Conservation (phyloP, 768 basidiomycete genomes). For the Mycena olivaceomarginata region DNA sequence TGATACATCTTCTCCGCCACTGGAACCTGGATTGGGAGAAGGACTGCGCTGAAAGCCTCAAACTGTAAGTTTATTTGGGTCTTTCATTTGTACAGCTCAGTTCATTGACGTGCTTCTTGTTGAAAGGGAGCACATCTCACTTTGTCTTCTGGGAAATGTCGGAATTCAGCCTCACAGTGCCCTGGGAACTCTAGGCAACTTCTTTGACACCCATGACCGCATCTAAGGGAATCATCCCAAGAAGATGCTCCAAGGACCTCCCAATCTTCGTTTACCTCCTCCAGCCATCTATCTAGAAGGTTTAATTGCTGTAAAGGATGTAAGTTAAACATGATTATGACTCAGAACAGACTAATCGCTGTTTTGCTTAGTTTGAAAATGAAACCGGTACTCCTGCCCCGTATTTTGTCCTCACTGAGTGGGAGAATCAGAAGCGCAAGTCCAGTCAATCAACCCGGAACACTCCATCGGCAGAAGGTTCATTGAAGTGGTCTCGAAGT, state of each 20-base stretch:
- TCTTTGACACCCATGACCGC: too few relatives aligned
- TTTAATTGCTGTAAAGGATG: conserved; percentile 8
- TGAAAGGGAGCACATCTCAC: conserved; percentile 9
- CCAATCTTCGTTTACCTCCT: background rate
- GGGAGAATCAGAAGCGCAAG: conserved; percentile 18
- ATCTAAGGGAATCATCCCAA: background rate
- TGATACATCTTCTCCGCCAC: conserved; percentile 15
- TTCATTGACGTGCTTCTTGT: background rate
- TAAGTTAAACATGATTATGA: background rate
- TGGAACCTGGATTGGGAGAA: conserved; percentile 31
- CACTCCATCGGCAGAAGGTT: background rate
- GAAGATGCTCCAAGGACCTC: conserved; percentile 2
- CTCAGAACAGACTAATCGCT: too few relatives aligned
- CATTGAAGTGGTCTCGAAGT: conserved; percentile 5
- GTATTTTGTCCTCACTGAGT: conserved; percentile 20
- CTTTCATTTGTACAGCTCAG: background rate
- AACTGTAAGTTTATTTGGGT: background rate
- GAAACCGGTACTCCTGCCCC: conserved; percentile 9
- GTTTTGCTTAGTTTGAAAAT: background rate
- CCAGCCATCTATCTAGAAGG: conserved; percentile 18
- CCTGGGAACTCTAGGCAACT: conserved; percentile 1
- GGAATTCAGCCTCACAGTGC: conserved; percentile 11
- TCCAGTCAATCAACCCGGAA: background rate
- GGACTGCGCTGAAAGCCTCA: conserved; percentile 37
- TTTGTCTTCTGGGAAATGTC: conserved; percentile 3